Percentiles rank a stretch among this genome's conserved stretches.
Evolutionary conservation across 176 grass and related monocot genomes (phyloP).

Genomic region (Pontederia paniculata): DNA sequence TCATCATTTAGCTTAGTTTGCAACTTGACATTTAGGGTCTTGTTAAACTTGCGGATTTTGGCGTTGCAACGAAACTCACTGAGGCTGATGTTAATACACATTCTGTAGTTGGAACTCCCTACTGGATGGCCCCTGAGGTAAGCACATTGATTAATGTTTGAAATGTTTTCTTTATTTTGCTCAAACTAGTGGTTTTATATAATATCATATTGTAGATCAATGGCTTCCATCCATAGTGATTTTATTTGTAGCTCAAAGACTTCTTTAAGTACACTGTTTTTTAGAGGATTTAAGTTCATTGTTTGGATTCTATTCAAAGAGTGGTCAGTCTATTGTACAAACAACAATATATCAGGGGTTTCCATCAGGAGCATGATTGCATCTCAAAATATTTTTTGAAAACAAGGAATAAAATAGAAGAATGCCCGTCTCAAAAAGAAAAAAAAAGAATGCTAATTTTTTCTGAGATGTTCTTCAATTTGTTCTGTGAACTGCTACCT

Average conservation of each 20-base stretch:
- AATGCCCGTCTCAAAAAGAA: background rate
- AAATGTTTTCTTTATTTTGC: constrained; percentile 13
- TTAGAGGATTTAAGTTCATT: too few relatives aligned
- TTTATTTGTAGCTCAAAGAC: too few relatives aligned
- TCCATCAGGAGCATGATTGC: too few relatives aligned
- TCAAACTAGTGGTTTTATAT: constrained; percentile 4
- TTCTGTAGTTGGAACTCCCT: constrained; percentile 97
- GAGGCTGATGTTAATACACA: constrained; percentile 99
- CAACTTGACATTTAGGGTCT: constrained; percentile 54
- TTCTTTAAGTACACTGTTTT: too few relatives aligned
- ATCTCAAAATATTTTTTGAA: too few relatives aligned
- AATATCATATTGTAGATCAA: too few relatives aligned
- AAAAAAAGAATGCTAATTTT: too few relatives aligned
- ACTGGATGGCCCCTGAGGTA: constrained; percentile 99
- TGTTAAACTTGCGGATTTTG: constrained; percentile 99
- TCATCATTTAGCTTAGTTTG: constrained; percentile 12
- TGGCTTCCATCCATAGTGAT: too few relatives aligned
- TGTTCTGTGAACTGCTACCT: background rate
- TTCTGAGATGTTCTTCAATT: background rate
- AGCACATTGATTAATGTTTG: constrained; percentile 5
- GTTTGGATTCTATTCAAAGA: too few relatives aligned
- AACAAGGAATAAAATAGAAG: too few relatives aligned
- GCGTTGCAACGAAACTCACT: constrained; percentile 95
- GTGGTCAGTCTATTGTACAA: too few relatives aligned
- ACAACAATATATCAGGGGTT: too few relatives aligned